These are phyloP conservation scores for Diddensiella caesifluorescens DNA, from an alignment of 805 yeast genomes.

Conservation along the genomic window DNA sequence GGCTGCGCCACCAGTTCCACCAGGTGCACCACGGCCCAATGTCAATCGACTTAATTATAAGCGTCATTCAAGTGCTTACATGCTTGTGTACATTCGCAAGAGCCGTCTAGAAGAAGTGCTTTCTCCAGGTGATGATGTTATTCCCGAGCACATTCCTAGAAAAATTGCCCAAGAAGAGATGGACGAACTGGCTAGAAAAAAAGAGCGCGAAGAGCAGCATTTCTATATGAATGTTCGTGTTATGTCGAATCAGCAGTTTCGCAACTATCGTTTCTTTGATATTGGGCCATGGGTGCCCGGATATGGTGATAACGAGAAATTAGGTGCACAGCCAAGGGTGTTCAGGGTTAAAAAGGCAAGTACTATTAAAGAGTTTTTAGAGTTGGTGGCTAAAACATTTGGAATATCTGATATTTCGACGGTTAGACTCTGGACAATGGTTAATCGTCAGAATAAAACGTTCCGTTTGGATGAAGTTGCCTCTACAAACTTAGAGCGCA, in stretches of 20 bases:
- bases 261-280: slow-evolving; percentile 67
- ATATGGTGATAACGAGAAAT: slow-evolving; percentile 23
- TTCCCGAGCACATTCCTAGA: slow-evolving; percentile 64
- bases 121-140: slow-evolving; percentile 51
- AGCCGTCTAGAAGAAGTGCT: slow-evolving; percentile 52
- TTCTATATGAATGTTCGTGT: slow-evolving; percentile 54
- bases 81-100: slow-evolving; percentile 87
- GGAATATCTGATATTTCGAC: slow-evolving; percentile 31
- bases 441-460: slow-evolving; percentile 65
- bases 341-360: slow-evolving; percentile 54
- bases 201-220: slow-evolving; percentile 69
- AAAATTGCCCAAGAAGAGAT: slow-evolving; percentile 60
- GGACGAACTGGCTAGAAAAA: slow-evolving; percentile 47
- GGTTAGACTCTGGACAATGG: slow-evolving; percentile 60
- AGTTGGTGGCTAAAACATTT: slow-evolving; percentile 43
- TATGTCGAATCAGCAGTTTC: slow-evolving; percentile 49
- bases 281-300: slow-evolving; percentile 56
- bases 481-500: slow-evolving; percentile 16
- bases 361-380: slow-evolving; percentile 46
- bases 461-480: slow-evolving; percentile 52
- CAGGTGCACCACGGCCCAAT: slow-evolving; percentile 17
- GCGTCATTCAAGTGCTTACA: slow-evolving; percentile 91
- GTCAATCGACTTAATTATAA: slow-evolving; percentile 45
- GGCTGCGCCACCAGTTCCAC: slow-evolving; percentile 1
- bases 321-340: slow-evolving; percentile 43